Conservation (phyloP, 2,329 filamentous ascomycete genomes). For the Phoma sp. region DNA sequence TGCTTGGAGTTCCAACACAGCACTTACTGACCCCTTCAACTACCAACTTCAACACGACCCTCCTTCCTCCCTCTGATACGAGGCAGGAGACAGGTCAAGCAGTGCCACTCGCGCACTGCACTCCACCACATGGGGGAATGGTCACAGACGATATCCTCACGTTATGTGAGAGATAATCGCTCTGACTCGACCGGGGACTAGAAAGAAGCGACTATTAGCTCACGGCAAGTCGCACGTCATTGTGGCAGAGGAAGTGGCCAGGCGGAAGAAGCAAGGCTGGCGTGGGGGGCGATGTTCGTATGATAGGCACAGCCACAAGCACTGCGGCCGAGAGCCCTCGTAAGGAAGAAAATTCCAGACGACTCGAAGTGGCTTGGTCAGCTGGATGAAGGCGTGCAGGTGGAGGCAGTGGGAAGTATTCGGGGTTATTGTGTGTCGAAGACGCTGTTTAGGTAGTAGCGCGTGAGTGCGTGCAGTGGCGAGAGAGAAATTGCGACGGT, state of each 20-base stretch:
- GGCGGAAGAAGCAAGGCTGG: constrained; percentile 22
- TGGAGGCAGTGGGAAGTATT: not conserved
- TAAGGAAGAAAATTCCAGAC: not conserved
- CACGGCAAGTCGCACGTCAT: constrained; percentile 3
- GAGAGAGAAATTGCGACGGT: not conserved
- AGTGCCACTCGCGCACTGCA: not conserved
- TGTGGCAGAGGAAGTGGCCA: not conserved
- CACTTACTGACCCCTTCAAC: not conserved
- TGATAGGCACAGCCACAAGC: constrained; percentile 24
- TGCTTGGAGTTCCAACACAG: constrained; percentile 7
- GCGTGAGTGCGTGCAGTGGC: not conserved
- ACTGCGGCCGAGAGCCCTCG: constrained; percentile 14
- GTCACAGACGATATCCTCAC: not conserved
- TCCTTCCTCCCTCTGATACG: not conserved
- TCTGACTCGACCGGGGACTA: not conserved
- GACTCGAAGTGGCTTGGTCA: not conserved
- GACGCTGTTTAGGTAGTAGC: not conserved
- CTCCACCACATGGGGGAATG: not conserved
- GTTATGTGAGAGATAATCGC: not conserved
- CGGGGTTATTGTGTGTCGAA: not conserved
- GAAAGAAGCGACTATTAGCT: not conserved
- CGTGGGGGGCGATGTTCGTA: constrained; percentile 21
- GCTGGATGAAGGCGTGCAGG: not conserved
- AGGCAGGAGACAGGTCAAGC: not conserved
- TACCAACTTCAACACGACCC: constrained; percentile 3